A percentile compares a stretch with the other conserved stretches of the same genome.
Conservation (phyloP, 2,329 filamentous ascomycete genomes). For the Cladobotryum mycophilum region DNA sequence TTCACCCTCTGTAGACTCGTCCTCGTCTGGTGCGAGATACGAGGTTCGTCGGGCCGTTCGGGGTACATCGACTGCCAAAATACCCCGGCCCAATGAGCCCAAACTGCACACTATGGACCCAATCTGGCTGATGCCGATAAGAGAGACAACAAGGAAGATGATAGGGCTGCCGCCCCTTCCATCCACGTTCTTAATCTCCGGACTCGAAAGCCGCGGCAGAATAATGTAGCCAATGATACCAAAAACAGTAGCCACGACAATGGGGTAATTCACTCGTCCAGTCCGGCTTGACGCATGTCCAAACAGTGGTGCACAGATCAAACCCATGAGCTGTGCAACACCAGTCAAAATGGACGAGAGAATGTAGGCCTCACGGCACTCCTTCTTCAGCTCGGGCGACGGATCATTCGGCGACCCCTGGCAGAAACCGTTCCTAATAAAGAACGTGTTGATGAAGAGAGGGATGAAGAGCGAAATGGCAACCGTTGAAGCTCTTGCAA, state of each 20-base stretch:
- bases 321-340: conserved; percentile 77
- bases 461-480: conserved; percentile 94
- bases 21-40: conserved; percentile 28
- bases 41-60: conserved; percentile 19
- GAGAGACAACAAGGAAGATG: conserved; percentile 69
- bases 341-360: conserved; percentile 83
- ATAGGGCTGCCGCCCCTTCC: conserved; percentile 60
- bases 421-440: conserved; percentile 75
- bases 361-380: conserved; percentile 81
- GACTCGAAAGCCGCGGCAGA: conserved; percentile 71
- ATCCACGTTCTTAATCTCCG: conserved; percentile 60
- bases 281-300: conserved; percentile 74
- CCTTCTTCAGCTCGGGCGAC: conserved; percentile 70
- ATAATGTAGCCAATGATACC: conserved; percentile 73
- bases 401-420: conserved; percentile 57
- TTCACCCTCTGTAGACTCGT: conserved; percentile 36
- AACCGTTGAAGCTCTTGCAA: conserved; percentile 88
- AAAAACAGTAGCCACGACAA: conserved; percentile 63
- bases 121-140: conserved; percentile 90
- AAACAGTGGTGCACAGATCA: conserved; percentile 80
- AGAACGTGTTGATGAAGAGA: conserved; percentile 86
- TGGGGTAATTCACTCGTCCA: conserved; percentile 61
- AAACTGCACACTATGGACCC: conserved; percentile 93
- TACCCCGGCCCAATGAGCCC: conserved; percentile 76
- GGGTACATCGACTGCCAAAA: conserved; percentile 50